A percentile compares a stretch with the other conserved stretches of the same genome.
Conservation (phyloP, 2,329 filamentous ascomycete genomes). For the Geosmithia morbida region DNA sequence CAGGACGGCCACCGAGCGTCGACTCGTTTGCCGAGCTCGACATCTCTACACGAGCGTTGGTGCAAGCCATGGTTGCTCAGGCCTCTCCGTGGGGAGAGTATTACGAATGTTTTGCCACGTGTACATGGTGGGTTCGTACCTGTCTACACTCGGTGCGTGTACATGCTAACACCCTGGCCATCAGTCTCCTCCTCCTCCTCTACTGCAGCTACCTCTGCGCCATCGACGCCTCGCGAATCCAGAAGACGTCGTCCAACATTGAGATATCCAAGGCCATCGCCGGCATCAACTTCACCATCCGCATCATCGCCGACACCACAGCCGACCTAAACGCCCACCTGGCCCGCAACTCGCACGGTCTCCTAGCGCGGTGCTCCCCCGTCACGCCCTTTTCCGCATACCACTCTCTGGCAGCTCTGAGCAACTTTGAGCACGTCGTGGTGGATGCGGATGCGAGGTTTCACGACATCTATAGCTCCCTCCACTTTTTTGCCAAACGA, state of each 20-base stretch:
- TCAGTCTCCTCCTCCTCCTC: conserved; percentile 16
- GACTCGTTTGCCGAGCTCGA: conserved; percentile 17
- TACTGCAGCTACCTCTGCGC: conserved; percentile 17
- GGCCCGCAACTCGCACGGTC: conserved; percentile 11
- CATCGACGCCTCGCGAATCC: conserved; percentile 9
- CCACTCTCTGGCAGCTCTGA: conserved; percentile 17
- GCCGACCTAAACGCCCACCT: conserved; percentile 18
- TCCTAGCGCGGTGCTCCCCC: conserved; percentile 16
- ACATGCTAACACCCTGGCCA: background rate
- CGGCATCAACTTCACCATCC: conserved; percentile 20
- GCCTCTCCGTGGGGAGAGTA: conserved; percentile 18
- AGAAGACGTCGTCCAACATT: conserved; percentile 10
- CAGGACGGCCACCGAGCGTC: conserved; percentile 8
- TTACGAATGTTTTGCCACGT: conserved; percentile 18
- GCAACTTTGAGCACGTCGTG: conserved; percentile 17
- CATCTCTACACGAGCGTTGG: conserved; percentile 13
- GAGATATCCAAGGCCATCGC: conserved; percentile 18
- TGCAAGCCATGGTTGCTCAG: conserved; percentile 18
- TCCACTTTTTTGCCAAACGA: conserved; percentile 18
- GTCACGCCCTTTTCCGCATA: conserved; percentile 18
- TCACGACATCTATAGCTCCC: conserved; percentile 16
- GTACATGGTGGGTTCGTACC: conserved; percentile 13
- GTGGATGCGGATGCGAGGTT: conserved; percentile 15
- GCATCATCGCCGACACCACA: conserved; percentile 19
- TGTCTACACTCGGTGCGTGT: background rate